phyloP scores from a whole-genome alignment of 345 rosid genomes.

The Erucastrum elatum region DNA sequence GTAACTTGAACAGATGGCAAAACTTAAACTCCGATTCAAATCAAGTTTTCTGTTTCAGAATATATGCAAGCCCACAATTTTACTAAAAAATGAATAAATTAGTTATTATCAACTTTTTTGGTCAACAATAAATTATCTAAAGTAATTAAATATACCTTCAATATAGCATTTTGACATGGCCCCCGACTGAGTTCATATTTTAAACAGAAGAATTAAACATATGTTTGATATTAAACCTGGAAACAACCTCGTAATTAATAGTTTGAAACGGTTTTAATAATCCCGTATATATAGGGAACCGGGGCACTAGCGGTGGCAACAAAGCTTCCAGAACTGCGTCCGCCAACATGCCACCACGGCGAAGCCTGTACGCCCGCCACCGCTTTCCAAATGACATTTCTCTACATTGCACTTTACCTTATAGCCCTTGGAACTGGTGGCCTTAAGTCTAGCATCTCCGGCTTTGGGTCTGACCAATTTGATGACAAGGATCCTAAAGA shows the following conservation, averaged over 20 bases:
- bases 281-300: slow-evolving; percentile 55
- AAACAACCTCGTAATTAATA: background rate
- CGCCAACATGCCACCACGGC: slow-evolving; percentile 58
- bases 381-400: slow-evolving; percentile 68
- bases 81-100: too few relatives aligned
- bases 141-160: background rate
- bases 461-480: slow-evolving; percentile 69
- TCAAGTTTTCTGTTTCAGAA: background rate
- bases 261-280: slow-evolving; percentile 2
- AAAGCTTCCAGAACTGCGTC: slow-evolving; percentile 61
- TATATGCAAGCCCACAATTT: background rate
- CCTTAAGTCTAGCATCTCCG: slow-evolving; percentile 71
- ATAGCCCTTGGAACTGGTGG: slow-evolving; percentile 75
- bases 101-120: background rate
- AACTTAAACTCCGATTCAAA: background rate
- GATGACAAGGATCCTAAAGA: slow-evolving; percentile 60
- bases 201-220: background rate
- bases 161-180: background rate
- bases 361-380: slow-evolving; percentile 54
- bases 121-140: background rate
- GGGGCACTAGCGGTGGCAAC: slow-evolving; percentile 59
- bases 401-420: slow-evolving; percentile 56
- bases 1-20: background rate
- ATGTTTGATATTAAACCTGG: background rate
- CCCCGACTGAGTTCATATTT: background rate